Evolutionary conservation across 768 basidiomycete species (phyloP), one percentile per base, ranked within the genome.

Genomic region (Lactarius sanguifluus): DNA sequence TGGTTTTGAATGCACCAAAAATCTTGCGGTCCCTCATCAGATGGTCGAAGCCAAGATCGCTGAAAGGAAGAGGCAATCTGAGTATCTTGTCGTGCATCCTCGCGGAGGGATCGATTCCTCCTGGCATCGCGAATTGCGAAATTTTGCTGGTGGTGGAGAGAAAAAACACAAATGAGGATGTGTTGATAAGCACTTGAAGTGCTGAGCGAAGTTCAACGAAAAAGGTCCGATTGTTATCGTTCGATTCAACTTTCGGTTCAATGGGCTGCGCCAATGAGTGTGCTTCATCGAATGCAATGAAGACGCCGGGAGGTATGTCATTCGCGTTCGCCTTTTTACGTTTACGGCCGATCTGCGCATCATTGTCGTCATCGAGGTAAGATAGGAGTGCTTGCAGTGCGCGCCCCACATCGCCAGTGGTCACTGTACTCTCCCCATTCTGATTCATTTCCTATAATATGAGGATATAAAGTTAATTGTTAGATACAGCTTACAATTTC

Each of bases 281-380:
- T 12, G 61, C 36, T 25, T 61, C 50, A 40, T 61, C 61, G 10
- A 61, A 61, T 18, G 16, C 10, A n/a, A 61, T 38, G 34, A 61
- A 61, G 23, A 64, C 43, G 13, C n/a, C 9, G 0, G 20, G 45
- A 47, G 2, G 20, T 18, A 6, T 41, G 38, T 40, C 38, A 40
- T 30, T 30, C 28, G 28, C 28, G 28, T 28, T 28, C 30, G 12
- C 38, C 10, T 40, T 15, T 3, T 13, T 13, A 38, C 8, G 10
- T 38, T 38, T 10, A 41, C 1, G 40, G 16, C 16, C 16, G 40
- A 7, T 41, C 6, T 41, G 40, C 4, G 40, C 38, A 40, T 15
- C 38, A 3, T 30, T 30, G 30, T 30, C 30, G 30, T 3, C 30
- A 47, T 16, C 20, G 12, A 25, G 10, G 47, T 2, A 10, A 23